Percentiles rank a stretch among this genome's conserved stretches.
These are phyloP conservation scores for Calonectria pseudoturangicola DNA, from an alignment of 2,329 filamentous ascomycete genomes.

Conservation along the genomic window DNA sequence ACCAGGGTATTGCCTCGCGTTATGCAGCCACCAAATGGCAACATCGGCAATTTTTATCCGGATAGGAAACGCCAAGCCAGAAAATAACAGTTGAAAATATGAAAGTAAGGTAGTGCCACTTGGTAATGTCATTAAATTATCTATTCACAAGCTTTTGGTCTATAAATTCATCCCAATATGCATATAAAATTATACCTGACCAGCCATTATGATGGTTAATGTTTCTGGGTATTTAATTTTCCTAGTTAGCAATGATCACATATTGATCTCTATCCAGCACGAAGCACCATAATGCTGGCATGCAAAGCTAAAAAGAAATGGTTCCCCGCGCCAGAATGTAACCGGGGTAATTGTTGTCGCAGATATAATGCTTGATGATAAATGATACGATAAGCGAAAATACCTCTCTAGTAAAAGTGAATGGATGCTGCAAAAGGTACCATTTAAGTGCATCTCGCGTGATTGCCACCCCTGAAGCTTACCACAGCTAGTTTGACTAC, in stretches of 20 bases:
- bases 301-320: background rate
- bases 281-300: background rate
- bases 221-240: no score
- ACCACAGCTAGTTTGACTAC: background rate
- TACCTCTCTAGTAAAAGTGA: background rate
- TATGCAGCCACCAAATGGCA: conserved; percentile 5
- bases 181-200: background rate
- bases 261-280: no score
- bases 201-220: background rate
- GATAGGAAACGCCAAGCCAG: background rate
- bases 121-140: background rate
- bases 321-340: no score
- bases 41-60: conserved; percentile 14
- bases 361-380: background rate
- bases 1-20: conserved; percentile 4
- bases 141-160: background rate
- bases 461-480: conserved; percentile 3
- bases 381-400: background rate
- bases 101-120: background rate
- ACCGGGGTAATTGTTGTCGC: no score
- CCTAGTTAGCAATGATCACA: no score
- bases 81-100: background rate
- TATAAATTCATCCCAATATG: background rate
- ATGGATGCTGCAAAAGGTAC: background rate
- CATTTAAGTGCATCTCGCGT: conserved; percentile 8